These are phyloP conservation scores for Neurospora sp. DNA, from an alignment of 495 filamentous ascomycete species.

Conservation along the genomic window DNA sequence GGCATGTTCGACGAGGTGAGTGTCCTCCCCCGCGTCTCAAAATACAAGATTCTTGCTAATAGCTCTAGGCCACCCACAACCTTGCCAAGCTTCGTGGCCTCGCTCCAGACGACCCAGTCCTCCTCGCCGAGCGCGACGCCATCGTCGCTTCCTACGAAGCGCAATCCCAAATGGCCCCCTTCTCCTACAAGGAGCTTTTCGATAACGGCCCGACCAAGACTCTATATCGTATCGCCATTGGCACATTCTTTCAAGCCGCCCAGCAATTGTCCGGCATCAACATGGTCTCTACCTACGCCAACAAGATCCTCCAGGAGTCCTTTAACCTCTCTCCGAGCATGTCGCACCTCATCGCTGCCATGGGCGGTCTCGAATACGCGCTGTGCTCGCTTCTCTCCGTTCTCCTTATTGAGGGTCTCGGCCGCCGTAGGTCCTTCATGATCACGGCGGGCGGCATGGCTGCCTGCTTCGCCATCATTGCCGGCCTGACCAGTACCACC, in stretches of 20 bases:
- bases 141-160: not conserved
- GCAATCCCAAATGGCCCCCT: not conserved
- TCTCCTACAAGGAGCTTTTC: not conserved
- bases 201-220: conserved; percentile 2
- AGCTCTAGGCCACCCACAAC: not conserved
- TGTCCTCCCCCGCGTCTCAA: conserved; percentile 6
- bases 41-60: too few relatives aligned
- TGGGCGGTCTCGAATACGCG: conserved; percentile 13
- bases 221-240: conserved; percentile 20
- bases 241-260: conserved; percentile 17
- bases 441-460: not conserved
- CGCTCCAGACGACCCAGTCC: conserved; percentile 3
- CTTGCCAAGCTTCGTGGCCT: conserved; percentile 12
- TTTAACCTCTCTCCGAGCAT: conserved; percentile 12
- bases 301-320: conserved; percentile 19
- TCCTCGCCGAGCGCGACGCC: not conserved
- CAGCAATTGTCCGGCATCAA: conserved; percentile 18
- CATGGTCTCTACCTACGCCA: conserved; percentile 16
- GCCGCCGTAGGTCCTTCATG: conserved; percentile 13
- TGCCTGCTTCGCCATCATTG: not conserved
- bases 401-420: conserved; percentile 19
- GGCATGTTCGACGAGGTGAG: conserved; percentile 26
- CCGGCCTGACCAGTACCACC: not conserved
- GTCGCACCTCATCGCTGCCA: conserved; percentile 16
- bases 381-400: conserved; percentile 20